Conservation (phyloP, 2,329 filamentous ascomycete genomes). For the Cercospora brassicicola region DNA sequence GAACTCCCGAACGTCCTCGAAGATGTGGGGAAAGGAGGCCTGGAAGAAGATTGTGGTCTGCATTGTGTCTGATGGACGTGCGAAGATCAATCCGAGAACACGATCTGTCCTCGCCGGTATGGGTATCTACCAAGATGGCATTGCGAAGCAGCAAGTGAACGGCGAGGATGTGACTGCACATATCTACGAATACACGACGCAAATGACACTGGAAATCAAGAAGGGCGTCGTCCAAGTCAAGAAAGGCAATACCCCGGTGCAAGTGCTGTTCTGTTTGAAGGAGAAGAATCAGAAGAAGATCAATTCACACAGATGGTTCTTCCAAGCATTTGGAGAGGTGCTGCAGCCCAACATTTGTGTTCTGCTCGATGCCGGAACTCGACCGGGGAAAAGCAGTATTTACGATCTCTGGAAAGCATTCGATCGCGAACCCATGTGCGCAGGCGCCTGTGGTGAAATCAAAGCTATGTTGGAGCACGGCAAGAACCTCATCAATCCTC, state of each 20-base stretch:
- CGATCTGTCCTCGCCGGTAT: slow-evolving; percentile 85
- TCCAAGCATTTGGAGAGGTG: slow-evolving; percentile 90
- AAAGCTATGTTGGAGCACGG: slow-evolving; percentile 93
- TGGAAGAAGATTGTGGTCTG: slow-evolving; percentile 99
- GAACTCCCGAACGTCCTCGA: slow-evolving; percentile 88
- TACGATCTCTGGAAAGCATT: slow-evolving; percentile 99
- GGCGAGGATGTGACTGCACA: slow-evolving; percentile 94
- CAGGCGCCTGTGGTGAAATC: slow-evolving; percentile 96
- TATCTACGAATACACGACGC: slow-evolving; percentile 90
- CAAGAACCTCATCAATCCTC: slow-evolving; percentile 85
- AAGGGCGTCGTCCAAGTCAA: slow-evolving; percentile 83
- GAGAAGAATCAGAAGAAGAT: slow-evolving; percentile 99
- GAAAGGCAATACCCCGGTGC: slow-evolving; percentile 81
- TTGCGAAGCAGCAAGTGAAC: slow-evolving; percentile 97
- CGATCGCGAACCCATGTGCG: slow-evolving; percentile 95
- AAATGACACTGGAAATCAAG: slow-evolving; percentile 84
- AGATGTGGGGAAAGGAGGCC: slow-evolving; percentile 96
- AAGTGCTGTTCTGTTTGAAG: slow-evolving; percentile 97
- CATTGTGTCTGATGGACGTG: slow-evolving; percentile 93
- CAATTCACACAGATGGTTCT: slow-evolving; percentile 99
- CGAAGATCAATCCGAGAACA: slow-evolving; percentile 92
- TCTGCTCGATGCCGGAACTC: slow-evolving; percentile 91
- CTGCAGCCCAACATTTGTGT: slow-evolving; percentile 96
- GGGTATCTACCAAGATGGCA: slow-evolving; percentile 97
- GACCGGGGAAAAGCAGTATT: slow-evolving; percentile 88